Conservation (phyloP, 495 filamentous ascomycete species). For the Margaritispora aquatica region DNA sequence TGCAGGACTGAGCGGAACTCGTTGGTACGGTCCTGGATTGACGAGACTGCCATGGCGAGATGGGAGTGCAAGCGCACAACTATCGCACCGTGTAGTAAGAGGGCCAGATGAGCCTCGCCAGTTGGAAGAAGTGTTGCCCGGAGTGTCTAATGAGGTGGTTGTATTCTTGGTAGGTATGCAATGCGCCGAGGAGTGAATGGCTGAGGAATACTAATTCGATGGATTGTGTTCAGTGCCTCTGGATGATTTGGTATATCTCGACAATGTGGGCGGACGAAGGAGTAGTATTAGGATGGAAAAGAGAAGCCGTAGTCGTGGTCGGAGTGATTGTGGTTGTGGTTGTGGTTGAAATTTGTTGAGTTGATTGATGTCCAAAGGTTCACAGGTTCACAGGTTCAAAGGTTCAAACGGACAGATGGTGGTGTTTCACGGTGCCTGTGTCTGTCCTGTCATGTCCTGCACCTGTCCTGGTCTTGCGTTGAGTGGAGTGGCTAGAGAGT, state of each 20-base stretch:
- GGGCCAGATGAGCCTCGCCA: neutral
- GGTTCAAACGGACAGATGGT: slow-evolving; percentile 10
- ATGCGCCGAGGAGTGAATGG: no score
- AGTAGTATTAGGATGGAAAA: neutral
- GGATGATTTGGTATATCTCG: no score
- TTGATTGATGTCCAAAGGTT: no score
- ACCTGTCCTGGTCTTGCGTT: no score
- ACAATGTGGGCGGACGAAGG: slow-evolving; percentile 4
- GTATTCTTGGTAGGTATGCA: neutral
- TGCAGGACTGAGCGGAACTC: slow-evolving; percentile 89
- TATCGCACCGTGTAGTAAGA: neutral
- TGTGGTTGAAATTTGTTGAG: no score
- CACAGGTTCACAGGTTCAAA: no score
- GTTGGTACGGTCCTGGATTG: slow-evolving; percentile 92
- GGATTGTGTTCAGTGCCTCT: neutral
- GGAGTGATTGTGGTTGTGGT: neutral
- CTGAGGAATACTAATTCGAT: no score
- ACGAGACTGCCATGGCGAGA: slow-evolving; percentile 45
- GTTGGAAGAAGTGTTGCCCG: neutral
- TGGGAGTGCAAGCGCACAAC: neutral
- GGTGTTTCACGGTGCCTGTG: slow-evolving; percentile 1
- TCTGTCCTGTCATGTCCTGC: neutral
- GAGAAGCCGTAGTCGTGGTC: no score
- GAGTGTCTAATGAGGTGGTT: neutral
- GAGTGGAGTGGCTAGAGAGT: no score